Evolutionary conservation across 2,329 filamentous ascomycete species (phyloP).

Genomic region (Botrytis sinoallii): DNA sequence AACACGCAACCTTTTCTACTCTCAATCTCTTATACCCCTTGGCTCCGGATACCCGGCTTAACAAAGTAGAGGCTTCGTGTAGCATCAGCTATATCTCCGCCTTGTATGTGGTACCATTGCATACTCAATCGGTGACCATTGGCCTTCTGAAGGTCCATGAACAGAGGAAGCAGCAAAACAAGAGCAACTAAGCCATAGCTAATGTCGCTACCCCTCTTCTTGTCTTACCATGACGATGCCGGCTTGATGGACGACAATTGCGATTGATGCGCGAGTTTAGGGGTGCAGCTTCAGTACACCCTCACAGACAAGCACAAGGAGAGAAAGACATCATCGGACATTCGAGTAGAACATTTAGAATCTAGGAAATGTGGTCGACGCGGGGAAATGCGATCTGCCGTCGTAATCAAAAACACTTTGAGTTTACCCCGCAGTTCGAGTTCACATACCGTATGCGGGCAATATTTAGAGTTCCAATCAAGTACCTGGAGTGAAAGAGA

Average conservation of each 20-base stretch:
- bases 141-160: neutral
- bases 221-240: neutral
- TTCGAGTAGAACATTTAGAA: too few relatives aligned
- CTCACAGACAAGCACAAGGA: neutral
- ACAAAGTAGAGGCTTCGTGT: neutral
- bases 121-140: neutral
- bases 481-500: too few relatives aligned
- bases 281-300: neutral
- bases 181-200: neutral
- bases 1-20: neutral
- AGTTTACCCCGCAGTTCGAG: conserved; percentile 7
- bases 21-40: neutral
- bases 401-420: neutral
- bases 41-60: neutral
- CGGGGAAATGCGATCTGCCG: neutral
- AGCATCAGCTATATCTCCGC: neutral
- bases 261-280: conserved; percentile 12
- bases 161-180: neutral
- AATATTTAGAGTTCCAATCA: neutral
- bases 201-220: conserved; percentile 16
- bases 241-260: neutral
- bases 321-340: neutral
- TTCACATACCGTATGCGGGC: neutral
- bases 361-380: neutral
- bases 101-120: neutral